A percentile compares a stretch with the other conserved stretches of the same genome.
Evolutionary conservation across 2,329 filamentous ascomycete species (phyloP).

Genomic region (Aquanectria penicillioides): DNA sequence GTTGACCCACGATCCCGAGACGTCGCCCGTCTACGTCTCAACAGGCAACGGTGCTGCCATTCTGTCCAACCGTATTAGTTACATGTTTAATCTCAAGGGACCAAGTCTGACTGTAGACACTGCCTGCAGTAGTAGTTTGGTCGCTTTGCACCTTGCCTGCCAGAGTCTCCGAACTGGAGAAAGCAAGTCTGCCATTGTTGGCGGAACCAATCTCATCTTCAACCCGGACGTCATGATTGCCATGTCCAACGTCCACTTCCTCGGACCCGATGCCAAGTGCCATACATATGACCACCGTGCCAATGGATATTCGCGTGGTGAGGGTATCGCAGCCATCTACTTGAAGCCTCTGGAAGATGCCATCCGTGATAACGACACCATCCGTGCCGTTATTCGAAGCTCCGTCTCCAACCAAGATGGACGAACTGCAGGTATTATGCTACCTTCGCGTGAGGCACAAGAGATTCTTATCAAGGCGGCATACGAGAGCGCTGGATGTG

Average conservation of each 20-base stretch:
- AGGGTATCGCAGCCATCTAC: conserved; percentile 46
- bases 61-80: conserved; percentile 17
- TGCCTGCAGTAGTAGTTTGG: conserved; percentile 10
- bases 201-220: conserved; percentile 36
- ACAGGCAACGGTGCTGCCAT: conserved; percentile 17
- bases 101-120: conserved; percentile 12
- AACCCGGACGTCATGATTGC: conserved; percentile 33
- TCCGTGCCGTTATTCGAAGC: conserved; percentile 48
- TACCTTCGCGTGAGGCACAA: conserved; percentile 47
- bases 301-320: conserved; percentile 56
- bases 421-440: conserved; percentile 49
- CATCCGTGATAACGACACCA: conserved; percentile 52
- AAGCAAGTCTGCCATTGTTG: conserved; percentile 36
- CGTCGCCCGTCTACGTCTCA: background rate
- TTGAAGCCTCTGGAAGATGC: conserved; percentile 57
- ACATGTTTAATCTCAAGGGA: conserved; percentile 15
- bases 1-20: conserved; percentile 13
- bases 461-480: conserved; percentile 43
- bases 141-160: conserved; percentile 24
- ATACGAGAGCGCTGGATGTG: conserved; percentile 38
- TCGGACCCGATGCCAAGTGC: conserved; percentile 37
- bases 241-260: conserved; percentile 36
- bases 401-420: conserved; percentile 53
- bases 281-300: conserved; percentile 50
- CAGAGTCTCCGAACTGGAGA: conserved; percentile 23